phyloP scores from a whole-genome alignment of 441 rosid species.

The Melastoma candidum region DNA sequence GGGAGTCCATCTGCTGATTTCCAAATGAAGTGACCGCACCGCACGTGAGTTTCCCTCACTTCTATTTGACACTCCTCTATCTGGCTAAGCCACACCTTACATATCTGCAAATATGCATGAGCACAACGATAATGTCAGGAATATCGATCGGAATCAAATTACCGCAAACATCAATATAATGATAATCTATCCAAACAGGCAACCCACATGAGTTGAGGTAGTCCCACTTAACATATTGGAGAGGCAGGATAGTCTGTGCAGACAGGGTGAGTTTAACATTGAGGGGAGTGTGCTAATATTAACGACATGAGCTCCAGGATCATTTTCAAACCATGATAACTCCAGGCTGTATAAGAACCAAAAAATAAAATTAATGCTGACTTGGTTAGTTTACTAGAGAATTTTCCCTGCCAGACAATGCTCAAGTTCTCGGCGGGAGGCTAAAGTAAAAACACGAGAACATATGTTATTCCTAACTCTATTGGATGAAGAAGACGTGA shows the following conservation, averaged over 20 bases:
- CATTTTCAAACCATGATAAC: conserved; percentile 59
- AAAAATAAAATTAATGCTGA: no score
- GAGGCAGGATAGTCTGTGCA: conserved; percentile 47
- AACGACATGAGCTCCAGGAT: conserved; percentile 46
- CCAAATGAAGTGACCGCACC: conserved; percentile 61
- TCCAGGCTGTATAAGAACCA: conserved; percentile 43
- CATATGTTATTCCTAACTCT: not conserved
- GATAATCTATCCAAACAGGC: not conserved
- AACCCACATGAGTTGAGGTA: conserved; percentile 22
- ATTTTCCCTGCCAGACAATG: no score
- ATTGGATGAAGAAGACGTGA: not conserved
- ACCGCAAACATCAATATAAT: no score
- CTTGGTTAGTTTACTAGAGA: no score
- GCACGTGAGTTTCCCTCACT: conserved; percentile 45
- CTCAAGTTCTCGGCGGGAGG: no score
- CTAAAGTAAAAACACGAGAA: not conserved
- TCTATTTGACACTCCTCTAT: conserved; percentile 52
- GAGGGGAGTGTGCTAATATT: conserved; percentile 87
- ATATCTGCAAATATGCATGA: conserved; percentile 28
- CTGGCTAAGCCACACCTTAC: conserved; percentile 63
- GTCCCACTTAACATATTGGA: conserved; percentile 39
- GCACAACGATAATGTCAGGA: not conserved
- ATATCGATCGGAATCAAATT: no score
- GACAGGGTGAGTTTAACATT: conserved; percentile 73
- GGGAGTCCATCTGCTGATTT: conserved; percentile 25